These are phyloP conservation scores for Penicillium paxilli DNA, from an alignment of 495 filamentous ascomycete genomes.

Conservation along the genomic window DNA sequence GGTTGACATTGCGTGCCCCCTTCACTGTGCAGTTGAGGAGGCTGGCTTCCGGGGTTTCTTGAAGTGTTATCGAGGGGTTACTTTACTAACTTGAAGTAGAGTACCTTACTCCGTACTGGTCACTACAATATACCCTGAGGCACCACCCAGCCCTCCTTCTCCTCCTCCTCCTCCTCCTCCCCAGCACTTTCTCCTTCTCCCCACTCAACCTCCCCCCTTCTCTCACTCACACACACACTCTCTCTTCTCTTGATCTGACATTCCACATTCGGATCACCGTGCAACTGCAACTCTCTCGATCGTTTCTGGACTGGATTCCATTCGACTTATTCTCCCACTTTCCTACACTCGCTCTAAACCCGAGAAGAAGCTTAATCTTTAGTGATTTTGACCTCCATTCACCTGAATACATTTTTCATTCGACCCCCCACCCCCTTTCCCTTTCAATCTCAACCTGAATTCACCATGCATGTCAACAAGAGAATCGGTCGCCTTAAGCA, in stretches of 20 bases:
- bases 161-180: neutral
- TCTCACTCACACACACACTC: too few relatives aligned
- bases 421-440: neutral
- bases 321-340: neutral
- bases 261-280: too few relatives aligned
- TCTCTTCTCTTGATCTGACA: too few relatives aligned
- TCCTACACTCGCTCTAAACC: neutral
- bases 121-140: too few relatives aligned
- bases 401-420: neutral
- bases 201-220: neutral
- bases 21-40: too few relatives aligned
- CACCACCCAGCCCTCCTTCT: too few relatives aligned
- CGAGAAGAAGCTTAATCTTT: too few relatives aligned
- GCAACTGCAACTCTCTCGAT: too few relatives aligned
- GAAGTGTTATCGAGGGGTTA: neutral
- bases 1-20: neutral
- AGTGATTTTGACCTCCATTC: neutral
- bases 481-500: constrained; percentile 96
- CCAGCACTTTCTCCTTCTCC: neutral
- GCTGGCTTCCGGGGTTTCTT: neutral
- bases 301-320: neutral
- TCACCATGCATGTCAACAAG: constrained; percentile 88
- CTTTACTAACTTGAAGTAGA: too few relatives aligned
- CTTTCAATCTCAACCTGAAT: neutral
- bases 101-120: too few relatives aligned